A percentile compares a stretch with the other conserved stretches of the same genome.
Conservation (phyloP, 2,329 filamentous ascomycete species). For the Apiospora pterosperma region DNA sequence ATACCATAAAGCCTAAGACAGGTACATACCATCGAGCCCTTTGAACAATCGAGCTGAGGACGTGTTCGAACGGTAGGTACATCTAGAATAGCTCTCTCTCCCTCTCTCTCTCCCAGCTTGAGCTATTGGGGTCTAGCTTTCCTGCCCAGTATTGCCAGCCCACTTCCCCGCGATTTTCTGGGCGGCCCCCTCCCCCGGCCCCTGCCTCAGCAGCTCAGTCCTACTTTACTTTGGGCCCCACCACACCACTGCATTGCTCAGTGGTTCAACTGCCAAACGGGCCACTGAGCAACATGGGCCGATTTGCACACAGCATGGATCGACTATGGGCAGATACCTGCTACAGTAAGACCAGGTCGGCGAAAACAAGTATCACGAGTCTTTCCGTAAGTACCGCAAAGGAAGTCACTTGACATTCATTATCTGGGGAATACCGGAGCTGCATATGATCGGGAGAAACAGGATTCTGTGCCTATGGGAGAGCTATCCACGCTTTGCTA, state of each 20-base stretch:
- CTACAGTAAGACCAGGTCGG: background rate
- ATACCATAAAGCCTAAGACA: background rate
- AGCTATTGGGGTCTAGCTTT: background rate
- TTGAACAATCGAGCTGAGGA: background rate
- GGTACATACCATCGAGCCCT: background rate
- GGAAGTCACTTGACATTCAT: background rate
- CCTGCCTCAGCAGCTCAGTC: background rate
- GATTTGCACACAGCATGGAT: background rate
- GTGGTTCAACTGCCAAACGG: background rate
- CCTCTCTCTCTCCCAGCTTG: too few species aligned
- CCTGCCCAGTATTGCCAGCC: background rate
- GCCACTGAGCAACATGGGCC: background rate
- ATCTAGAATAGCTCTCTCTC: background rate
- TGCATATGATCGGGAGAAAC: background rate
- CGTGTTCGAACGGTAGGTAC: background rate
- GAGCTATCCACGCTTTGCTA: background rate
- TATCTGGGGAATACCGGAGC: background rate
- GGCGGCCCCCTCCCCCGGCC: background rate
- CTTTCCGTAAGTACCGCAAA: background rate
- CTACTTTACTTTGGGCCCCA: background rate
- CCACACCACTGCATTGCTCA: background rate
- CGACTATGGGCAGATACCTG: conserved; percentile 1
- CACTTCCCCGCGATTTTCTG: conserved; percentile 2
- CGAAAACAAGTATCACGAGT: background rate
- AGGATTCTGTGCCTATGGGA: background rate